phyloP scores from a whole-genome alignment of 2,329 filamentous ascomycete species.

The Scedosporium dehoogii region DNA sequence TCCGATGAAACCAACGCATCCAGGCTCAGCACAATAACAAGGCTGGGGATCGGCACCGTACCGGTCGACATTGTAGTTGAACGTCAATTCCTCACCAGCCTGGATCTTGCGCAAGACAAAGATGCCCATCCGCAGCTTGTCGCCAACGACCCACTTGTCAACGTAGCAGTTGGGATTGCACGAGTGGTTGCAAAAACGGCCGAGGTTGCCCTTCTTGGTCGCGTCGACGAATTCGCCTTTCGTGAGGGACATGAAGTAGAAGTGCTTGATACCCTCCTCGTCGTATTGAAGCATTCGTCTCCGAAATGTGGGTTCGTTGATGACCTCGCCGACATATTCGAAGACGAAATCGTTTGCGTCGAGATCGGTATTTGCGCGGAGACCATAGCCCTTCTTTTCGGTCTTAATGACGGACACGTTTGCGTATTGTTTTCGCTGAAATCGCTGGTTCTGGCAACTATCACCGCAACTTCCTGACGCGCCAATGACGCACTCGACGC shows the following conservation, averaged over 20 bases:
- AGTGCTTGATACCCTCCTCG: slow-evolving; percentile 94
- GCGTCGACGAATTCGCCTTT: slow-evolving; percentile 97
- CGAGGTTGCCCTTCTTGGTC: slow-evolving; percentile 91
- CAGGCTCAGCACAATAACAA: slow-evolving; percentile 90
- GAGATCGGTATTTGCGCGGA: slow-evolving; percentile 71
- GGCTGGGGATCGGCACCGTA: slow-evolving; percentile 95
- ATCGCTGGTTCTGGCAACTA: slow-evolving; percentile 88
- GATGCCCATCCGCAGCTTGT: slow-evolving; percentile 97
- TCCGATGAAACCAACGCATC: slow-evolving; percentile 93
- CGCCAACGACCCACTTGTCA: slow-evolving; percentile 97
- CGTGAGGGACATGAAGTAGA: slow-evolving; percentile 98
- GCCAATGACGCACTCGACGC: slow-evolving; percentile 82
- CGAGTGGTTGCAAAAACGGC: slow-evolving; percentile 96
- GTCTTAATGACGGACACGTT: slow-evolving; percentile 93
- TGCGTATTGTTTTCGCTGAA: slow-evolving; percentile 83
- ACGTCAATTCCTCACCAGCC: slow-evolving; percentile 88
- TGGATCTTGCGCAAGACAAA: slow-evolving; percentile 80
- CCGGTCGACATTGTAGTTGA: slow-evolving; percentile 98
- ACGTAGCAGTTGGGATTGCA: slow-evolving; percentile 99
- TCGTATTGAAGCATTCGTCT: slow-evolving; percentile 89
- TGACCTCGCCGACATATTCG: slow-evolving; percentile 97
- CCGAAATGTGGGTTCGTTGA: slow-evolving; percentile 83
- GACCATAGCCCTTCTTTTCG: slow-evolving; percentile 92
- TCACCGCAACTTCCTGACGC: slow-evolving; percentile 75
- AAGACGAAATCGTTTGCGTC: slow-evolving; percentile 86